These are phyloP conservation scores for Ganoderma sinense DNA, from an alignment of 1,284 basidiomycete species.

Conservation along the genomic window DNA sequence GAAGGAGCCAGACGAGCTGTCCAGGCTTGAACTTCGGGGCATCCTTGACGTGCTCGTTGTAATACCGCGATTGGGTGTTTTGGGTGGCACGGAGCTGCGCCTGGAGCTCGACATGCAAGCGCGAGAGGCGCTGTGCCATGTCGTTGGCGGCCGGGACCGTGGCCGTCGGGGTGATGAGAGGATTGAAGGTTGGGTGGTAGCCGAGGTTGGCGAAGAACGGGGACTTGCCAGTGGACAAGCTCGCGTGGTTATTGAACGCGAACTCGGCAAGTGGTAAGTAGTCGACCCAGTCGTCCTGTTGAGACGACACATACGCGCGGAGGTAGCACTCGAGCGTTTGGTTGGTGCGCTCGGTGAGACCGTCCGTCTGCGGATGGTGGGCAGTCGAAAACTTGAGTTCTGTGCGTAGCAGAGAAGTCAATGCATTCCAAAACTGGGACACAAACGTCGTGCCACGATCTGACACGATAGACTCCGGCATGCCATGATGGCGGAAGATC, in stretches of 20 bases:
- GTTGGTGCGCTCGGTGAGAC: constrained; percentile 40
- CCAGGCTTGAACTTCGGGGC: constrained; percentile 34
- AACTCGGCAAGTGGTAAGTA: constrained; percentile 52
- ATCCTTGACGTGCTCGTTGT: constrained; percentile 35
- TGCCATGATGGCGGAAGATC: constrained; percentile 40
- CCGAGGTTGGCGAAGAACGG: constrained; percentile 51
- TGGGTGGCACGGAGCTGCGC: too few species aligned
- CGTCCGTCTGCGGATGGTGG: constrained; percentile 52
- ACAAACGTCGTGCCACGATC: constrained; percentile 53
- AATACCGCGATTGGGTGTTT: constrained; percentile 33
- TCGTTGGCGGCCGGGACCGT: constrained; percentile 21
- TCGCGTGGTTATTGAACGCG: constrained; percentile 37
- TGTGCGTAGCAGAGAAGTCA: constrained; percentile 41
- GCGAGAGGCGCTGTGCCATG: constrained; percentile 27
- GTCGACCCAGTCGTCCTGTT: constrained; percentile 54
- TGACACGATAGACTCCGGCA: too few species aligned
- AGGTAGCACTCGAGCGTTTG: constrained; percentile 48
- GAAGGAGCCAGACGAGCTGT: too few species aligned
- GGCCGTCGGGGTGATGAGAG: constrained; percentile 30
- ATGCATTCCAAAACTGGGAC: constrained; percentile 47
- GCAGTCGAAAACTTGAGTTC: constrained; percentile 24
- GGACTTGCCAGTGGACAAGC: constrained; percentile 44
- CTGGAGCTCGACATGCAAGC: constrained; percentile 37
- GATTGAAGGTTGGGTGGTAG: constrained; percentile 40
- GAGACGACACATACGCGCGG: constrained; percentile 44